Base-by-base conservation (phyloP, 768 basidiomycete genomes). In the Candolleomyces aberdarensis region DNA sequence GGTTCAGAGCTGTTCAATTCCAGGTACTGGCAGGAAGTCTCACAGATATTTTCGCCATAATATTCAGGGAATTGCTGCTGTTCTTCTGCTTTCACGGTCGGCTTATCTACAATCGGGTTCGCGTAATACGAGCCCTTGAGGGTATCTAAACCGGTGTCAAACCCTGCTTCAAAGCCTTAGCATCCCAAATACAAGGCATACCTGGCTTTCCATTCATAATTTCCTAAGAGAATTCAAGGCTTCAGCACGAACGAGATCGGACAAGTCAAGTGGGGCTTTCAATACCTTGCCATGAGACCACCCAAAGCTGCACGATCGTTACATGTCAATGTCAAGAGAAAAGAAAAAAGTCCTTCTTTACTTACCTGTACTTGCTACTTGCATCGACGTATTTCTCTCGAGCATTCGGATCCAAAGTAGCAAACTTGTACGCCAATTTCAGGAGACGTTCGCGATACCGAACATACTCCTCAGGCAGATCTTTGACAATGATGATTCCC, bases 51-150 rank as follows among this genome's bases (percentile, higher is more conserved):
- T 41, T 76, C 75, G 5, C 88, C 85, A 70, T 96, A 95, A 74
- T 94, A 96, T 71, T 96, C 92, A 3, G 87, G 89, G 72, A 92
- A 86, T 31, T 78, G 75, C 15, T 74, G 69, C 56, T 76, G 80
- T 46, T 88, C 81, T 40, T 77, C 80, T 2, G 78, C 71, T 14
- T 86, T 70, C 3, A 93, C 89, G n/a, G 80, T 74, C 0, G 89
- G 84, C 31, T 70, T 64, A 58, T 95, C 94, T 0, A 87, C 68
- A 26, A 88, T 73, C 9, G 94, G 94, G 66, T 90, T 95, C 61
- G 94, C 95, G 70, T 99, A 99, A 76, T 87, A 99, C 0, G 92
- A 94, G 3, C 96, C 96, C 72, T 98, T 98, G 66, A 96, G 76
- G 2, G 82, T 78, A 71, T 98, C 94, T 88, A 64, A 57, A 31